Base-by-base conservation (phyloP, 2,329 filamentous ascomycete species). In the Aspergillus quadricinctus region DNA sequence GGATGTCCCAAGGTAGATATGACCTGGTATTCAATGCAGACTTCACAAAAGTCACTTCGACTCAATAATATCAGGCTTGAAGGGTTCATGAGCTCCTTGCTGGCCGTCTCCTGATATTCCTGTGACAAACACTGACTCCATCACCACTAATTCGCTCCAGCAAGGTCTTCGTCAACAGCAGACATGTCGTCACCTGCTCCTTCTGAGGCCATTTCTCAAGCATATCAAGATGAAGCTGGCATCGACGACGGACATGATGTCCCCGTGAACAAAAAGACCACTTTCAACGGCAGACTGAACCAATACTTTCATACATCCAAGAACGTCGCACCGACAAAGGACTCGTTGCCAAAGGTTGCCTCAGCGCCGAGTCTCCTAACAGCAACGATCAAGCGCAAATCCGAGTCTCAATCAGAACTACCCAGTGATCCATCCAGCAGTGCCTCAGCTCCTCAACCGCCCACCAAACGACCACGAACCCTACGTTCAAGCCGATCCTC, bases 261-360 rank as follows among this genome's bases (percentile, higher is more conserved):
- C 8, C 70, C 71, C 14, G 65, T 73, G 52, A 69, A 73, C 59
- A 69, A 64, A 41, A 57, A 57, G 3, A 69, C 69, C 52, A 72
- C 64, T 48, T 76, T 76, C 57, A 65, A 74, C 46, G 74, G 73
- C 14, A 61, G 57, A 17, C 60, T 76, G 7, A 68, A 69, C 31
- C 66, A 69, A 59, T 76, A 66, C 46, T 57, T 72, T 1, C 71
- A 75, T 53, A 48, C 55, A 0, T 55, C 60, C 31, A 50, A 53
- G 23, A 51, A 51, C 4, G 46, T 40, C 25, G 43, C 11, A 14
- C 8, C 11, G 43, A 23, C 10, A 46, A 27, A 2, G 9, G 43
- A 46, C 10, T 25, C 43, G 43, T 11, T 17, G 23, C 4, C 21
- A 11, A 25, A 27, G 21, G 21, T 25, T 17, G 43, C 21, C 21